Base-by-base conservation (phyloP, 1,284 basidiomycete genomes). In the Malassezia globosa region DNA sequence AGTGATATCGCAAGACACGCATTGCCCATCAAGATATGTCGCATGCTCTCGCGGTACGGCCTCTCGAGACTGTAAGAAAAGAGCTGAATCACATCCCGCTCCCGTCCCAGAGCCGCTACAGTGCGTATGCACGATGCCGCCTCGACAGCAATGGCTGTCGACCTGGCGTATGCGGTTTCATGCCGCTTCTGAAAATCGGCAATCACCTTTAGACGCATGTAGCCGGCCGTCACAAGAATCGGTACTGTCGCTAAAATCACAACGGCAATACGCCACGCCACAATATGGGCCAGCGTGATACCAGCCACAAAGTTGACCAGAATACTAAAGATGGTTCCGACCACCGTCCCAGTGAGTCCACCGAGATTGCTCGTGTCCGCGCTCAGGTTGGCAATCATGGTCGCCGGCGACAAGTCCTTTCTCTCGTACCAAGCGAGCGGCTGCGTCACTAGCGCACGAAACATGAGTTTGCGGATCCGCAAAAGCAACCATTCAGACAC, bases 161-260 rank as follows among this genome's bases (percentile, higher is more conserved):
- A 59, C 24, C 54, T 50, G 29, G 58, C 49, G 26, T 63, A 65
- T 8, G 61, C 64, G 8, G 59, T 63, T 39, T 61, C 60, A 45
- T 66, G 64, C 10, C 60, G 54, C 31, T 55, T 57, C 29, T 66
- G 62, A 23, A 66, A 60, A 27, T 64, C 60, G 13, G 64, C 64
- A 4, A 64, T 47, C 4, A 66, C 62, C 26, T 64, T 61, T 13
- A 66, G 51, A 1, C 64, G 51, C 26, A 64, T 26, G 35, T 66
- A 66, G 0, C 64, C 64, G 0, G 64, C 55, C 4, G 51, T 39
- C 10, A 66, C 48, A 24, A 64, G 53, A 35, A 64, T 57, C 10
- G 64, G 64, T 6, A 63, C 59, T 11, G 57, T 53, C 2, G 60
- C 52, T 2, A 64, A 51, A 19, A 66, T 60, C n/a, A 61, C 62